phyloP scores from a whole-genome alignment of 192 early-diverging fungal genomes.

The Coemansia sp. region DNA sequence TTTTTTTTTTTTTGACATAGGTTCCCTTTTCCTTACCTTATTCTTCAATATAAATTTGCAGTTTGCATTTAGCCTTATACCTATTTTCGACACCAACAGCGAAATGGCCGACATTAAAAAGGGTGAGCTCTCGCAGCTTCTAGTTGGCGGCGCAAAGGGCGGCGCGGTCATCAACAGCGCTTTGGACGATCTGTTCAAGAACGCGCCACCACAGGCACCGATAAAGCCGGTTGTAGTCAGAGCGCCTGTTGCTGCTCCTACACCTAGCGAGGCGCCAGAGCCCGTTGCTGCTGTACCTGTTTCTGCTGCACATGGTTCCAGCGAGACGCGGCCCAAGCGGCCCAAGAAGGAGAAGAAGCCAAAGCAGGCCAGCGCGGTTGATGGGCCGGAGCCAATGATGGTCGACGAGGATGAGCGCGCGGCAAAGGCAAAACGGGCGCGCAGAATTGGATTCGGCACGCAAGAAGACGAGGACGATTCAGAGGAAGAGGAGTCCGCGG shows the following conservation, averaged over 20 bases:
- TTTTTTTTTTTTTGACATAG: background rate
- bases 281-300: background rate
- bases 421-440: conserved; percentile 41
- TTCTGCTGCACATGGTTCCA: background rate
- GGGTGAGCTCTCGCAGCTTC: conserved; percentile 48
- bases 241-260: background rate
- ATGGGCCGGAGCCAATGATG: background rate
- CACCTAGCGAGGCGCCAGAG: conserved; percentile 1
- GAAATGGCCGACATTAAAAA: conserved; percentile 21
- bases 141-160: conserved; percentile 32
- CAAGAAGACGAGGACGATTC: conserved; percentile 24
- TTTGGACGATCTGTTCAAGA: conserved; percentile 67
- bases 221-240: conserved; percentile 17
- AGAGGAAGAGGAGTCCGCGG: conserved; percentile 15
- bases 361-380: background rate
- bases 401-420: conserved; percentile 15
- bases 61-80: background rate
- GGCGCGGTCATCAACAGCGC: conserved; percentile 52
- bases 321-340: background rate
- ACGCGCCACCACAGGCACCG: conserved; percentile 41
- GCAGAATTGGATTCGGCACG: conserved; percentile 21
- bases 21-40: background rate
- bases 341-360: conserved; percentile 16
- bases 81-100: background rate
- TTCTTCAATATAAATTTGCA: background rate